These are phyloP conservation scores for Clitocybe nebularis DNA, from an alignment of 1,284 basidiomycete species.

Conservation along the genomic window DNA sequence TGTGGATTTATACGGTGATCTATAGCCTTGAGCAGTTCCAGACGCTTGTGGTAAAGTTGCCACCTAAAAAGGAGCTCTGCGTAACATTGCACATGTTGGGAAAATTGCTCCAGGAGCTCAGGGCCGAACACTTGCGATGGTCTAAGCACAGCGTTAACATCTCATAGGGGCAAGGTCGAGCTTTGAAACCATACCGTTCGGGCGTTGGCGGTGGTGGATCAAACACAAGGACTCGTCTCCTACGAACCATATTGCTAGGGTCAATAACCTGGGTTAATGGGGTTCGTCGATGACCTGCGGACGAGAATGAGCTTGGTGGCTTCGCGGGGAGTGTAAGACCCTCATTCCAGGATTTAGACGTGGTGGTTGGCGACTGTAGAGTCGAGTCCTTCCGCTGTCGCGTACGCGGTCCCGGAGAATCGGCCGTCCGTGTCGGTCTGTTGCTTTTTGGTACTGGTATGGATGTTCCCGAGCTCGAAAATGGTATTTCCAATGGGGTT, in stretches of 20 bases:
- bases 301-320: conserved; percentile 37
- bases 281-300: conserved; percentile 30
- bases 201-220: conserved; percentile 19
- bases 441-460: conserved; percentile 24
- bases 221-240: conserved; percentile 27
- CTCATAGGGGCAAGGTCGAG: too few species aligned
- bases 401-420: conserved; percentile 9
- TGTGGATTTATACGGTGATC: conserved; percentile 26
- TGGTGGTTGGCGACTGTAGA: conserved; percentile 25
- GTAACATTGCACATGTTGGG: conserved; percentile 64
- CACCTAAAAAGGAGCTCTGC: conserved; percentile 73
- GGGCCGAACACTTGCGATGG: conserved; percentile 28
- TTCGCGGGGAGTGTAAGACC: conserved; percentile 24
- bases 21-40: conserved; percentile 66
- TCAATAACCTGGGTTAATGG: conserved; percentile 21
- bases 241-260: conserved; percentile 18
- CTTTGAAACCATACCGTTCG: conserved; percentile 18
- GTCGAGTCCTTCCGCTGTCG: conserved; percentile 26
- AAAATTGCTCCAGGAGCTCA: conserved; percentile 43
- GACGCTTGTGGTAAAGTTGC: conserved; percentile 62
- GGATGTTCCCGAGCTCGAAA: conserved; percentile 16
- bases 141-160: too few species aligned
- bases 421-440: not conserved
- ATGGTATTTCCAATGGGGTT: conserved; percentile 33
- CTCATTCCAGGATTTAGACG: conserved; percentile 59